Evolutionary conservation across 768 basidiomycete genomes (phyloP), one percentile per base, ranked within the genome.

Genomic region (Dentipellis sp.): DNA sequence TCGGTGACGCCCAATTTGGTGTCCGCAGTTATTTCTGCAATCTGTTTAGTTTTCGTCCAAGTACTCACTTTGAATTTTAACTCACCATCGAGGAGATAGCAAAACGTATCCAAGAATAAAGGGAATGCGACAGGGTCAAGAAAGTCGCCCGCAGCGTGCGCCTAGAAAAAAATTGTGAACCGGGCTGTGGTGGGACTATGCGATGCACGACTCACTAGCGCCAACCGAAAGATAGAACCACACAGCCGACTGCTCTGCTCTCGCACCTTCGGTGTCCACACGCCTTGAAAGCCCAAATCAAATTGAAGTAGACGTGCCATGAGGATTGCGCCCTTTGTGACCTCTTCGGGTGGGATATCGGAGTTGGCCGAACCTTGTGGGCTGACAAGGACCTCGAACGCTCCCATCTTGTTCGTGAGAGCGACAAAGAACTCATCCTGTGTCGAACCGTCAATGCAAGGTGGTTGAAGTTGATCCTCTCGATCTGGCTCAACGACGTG

Each of bases 11-110:
- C 68, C 12, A 74, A 68, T 71, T 82, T 88, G 21, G 71, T 65
- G 57, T 88, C 85, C 10, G 68, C 63, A 5, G 84, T 80, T 46
- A 86, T 75, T 65, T 91, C 88, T 90, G 62, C 7, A 45, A 47
- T n/a, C 40, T 55, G 0, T 36, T 35, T 60, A 19, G 51, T 35
- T 38, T 6, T 40, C 19, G 40, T 34, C 2, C 17, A 38, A 36
- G 12, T 10, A 21, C 14, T 3, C 10, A 42, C 22, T 10, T 50
- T 8, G 40, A 29, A 35, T 23, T 64, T 10, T 14, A 22, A 59
- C 77, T 56, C 62, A 88, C 89, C 89, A 64, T 91, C 90, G 34
- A 86, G 74, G 8, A 88, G 68, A 64, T 83, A 87, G 62, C 82
- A 81, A 1, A 88, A 69, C 3, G 89, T 91, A 70, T 92, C 89